These are phyloP conservation scores for Lodderomyces oxycetoniae DNA, from an alignment of 1,139 yeast genomes.

Conservation along the genomic window DNA sequence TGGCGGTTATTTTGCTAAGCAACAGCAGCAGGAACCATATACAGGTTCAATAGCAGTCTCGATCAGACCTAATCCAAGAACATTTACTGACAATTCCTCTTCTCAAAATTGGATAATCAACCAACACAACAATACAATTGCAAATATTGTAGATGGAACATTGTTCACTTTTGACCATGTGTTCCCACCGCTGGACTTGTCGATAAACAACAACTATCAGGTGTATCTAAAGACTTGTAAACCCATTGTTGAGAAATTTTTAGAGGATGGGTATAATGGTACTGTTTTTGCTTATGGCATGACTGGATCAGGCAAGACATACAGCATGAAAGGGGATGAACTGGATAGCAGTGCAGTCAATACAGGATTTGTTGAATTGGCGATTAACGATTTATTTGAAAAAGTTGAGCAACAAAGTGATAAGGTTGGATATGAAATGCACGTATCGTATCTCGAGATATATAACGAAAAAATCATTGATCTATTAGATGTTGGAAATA, in stretches of 20 bases:
- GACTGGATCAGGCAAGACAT: slow-evolving; percentile 88
- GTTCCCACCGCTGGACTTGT: slow-evolving; percentile 42
- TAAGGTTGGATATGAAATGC: slow-evolving; percentile 34
- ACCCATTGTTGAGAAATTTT: slow-evolving; percentile 58
- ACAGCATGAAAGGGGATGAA: slow-evolving; percentile 74
- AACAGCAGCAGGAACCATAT: slow-evolving; percentile 33
- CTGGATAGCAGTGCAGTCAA: slow-evolving; percentile 31
- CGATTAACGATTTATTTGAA: slow-evolving; percentile 63
- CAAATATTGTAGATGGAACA: slow-evolving; percentile 46
- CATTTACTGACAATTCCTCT: slow-evolving; percentile 19
- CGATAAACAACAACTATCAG: slow-evolving; percentile 42
- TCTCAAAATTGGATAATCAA: slow-evolving; percentile 41
- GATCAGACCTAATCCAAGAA: slow-evolving; percentile 50
- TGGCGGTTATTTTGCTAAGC: slow-evolving; percentile 15
- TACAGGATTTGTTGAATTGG: slow-evolving; percentile 75
- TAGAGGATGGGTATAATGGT: slow-evolving; percentile 75
- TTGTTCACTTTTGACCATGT: slow-evolving; percentile 75
- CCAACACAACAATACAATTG: slow-evolving; percentile 35
- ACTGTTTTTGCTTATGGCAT: slow-evolving; percentile 92
- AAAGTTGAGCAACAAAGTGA: slow-evolving; percentile 29
- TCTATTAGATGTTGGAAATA: slow-evolving; percentile 27
- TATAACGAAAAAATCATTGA: slow-evolving; percentile 86
- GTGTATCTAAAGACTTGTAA: slow-evolving; percentile 62
- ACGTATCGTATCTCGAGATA: slow-evolving; percentile 77
- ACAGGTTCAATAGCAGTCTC: slow-evolving; percentile 51